These are phyloP conservation scores for Suhomyces kilbournensis DNA, from an alignment of 805 yeast genomes.

Conservation along the genomic window DNA sequence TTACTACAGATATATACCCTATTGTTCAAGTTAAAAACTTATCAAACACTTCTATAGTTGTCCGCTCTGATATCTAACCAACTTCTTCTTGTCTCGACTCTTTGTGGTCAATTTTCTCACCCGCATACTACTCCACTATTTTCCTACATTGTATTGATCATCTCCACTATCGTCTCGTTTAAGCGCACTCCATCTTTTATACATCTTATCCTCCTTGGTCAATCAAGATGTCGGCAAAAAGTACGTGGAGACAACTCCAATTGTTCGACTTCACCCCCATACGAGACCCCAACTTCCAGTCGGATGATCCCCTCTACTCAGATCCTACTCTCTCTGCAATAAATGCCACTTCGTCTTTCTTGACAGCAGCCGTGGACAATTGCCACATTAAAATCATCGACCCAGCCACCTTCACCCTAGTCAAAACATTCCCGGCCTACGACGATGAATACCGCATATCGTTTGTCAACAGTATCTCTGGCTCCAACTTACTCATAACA, in stretches of 20 bases:
- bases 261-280: constrained; percentile 83
- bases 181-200: neutral
- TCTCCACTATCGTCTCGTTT: neutral
- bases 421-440: constrained; percentile 58
- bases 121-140: neutral
- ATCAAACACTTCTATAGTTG: neutral
- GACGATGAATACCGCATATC: constrained; percentile 64
- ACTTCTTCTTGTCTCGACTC: neutral
- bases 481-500: constrained; percentile 57
- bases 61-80: neutral
- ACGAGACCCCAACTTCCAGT: constrained; percentile 71
- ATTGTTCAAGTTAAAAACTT: too few species aligned
- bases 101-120: neutral
- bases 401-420: constrained; percentile 45
- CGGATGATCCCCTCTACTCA: constrained; percentile 66
- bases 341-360: constrained; percentile 50
- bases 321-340: constrained; percentile 71
- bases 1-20: neutral
- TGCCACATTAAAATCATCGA: constrained; percentile 53
- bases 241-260: constrained; percentile 76
- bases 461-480: constrained; percentile 47
- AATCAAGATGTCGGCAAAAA: neutral
- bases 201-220: neutral
- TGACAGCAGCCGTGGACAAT: constrained; percentile 59
- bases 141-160: neutral